Evolutionary conservation across 75 land plant genomes (phyloP), one percentile per base, ranked within the genome.

Genomic region (Pseudotsuga menziesii): DNA sequence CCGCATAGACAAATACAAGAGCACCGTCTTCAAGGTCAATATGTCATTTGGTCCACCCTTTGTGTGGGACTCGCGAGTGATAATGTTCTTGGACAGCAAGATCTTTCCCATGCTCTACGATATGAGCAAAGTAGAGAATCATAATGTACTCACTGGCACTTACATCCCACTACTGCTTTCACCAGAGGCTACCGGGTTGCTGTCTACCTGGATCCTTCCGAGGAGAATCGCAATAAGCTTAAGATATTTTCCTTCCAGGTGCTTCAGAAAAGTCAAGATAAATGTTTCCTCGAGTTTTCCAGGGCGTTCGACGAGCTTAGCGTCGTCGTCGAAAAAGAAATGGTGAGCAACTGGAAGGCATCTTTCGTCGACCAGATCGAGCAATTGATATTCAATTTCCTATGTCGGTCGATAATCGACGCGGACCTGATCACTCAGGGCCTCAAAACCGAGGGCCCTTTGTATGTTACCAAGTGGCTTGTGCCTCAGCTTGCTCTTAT

Each of bases 71-170:
- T 64, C 93, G 22, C 76, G 83, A 2, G 98, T 93, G 60, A 64
- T 95, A 58, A 85, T 81, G 67, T 80, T 95, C 32, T 89, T 93
- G 39, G 98, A 95, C 85, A 90, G 84, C 77, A 83, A 82, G 78
- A 88, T 87, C 79, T 95, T 95, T 78, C 98, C 95, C n/a, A 77
- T 82, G 32, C 89, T 95, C 55, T 95, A 93, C 79, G 98, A 93
- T 84, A 58, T 78, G 27, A 22, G 73, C 61, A 88, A 88, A 75
- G 95, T 92, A 25, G 93, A 91, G 59, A 95, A 95, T 84, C 13
- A 4, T 2, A 32, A 63, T 27, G 67, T 81, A 6, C 81, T 83
- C 39, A 71, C 83, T 39, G 85, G 85, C 27, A 75, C 83, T 25
- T 83, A 56, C 74, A 76, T 71, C 85, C 85, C 27, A 81, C 79